phyloP scores from a whole-genome alignment of 1,284 basidiomycete species.

The Trametes versicolor region DNA sequence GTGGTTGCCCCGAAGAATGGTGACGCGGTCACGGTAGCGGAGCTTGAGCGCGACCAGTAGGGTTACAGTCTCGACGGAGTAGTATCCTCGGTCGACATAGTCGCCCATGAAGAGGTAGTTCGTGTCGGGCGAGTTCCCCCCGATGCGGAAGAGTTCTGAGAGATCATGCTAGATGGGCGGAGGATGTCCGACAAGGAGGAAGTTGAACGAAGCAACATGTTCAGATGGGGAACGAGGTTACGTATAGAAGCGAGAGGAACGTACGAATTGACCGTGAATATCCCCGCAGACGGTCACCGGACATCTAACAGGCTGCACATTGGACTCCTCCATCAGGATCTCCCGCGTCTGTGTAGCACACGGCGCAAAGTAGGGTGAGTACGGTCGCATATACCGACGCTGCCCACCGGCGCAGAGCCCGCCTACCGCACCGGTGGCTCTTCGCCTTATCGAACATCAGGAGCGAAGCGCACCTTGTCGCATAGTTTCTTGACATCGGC shows the following conservation, averaged over 20 bases:
- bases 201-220: constrained; percentile 17
- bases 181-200: constrained; percentile 8
- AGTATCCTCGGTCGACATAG: constrained; percentile 99
- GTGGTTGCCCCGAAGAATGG: constrained; percentile 98
- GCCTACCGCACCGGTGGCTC: constrained; percentile 36
- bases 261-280: constrained; percentile 99
- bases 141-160: constrained; percentile 98
- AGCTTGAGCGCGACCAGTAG: constrained; percentile 98
- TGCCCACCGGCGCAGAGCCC: constrained; percentile 25
- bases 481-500: constrained; percentile 97
- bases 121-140: constrained; percentile 99
- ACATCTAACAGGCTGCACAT: constrained; percentile 97
- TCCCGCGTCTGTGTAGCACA: constrained; percentile 81
- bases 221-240: constrained; percentile 28
- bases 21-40: constrained; percentile 98
- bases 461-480: constrained; percentile 85
- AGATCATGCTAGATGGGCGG: constrained; percentile 85
- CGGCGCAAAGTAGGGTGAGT: constrained; percentile 35
- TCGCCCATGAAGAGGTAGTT: constrained; percentile 99
- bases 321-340: constrained; percentile 97
- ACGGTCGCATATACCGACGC: constrained; percentile 21
- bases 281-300: constrained; percentile 98
- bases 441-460: constrained; percentile 44
- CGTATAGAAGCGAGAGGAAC: constrained; percentile 51
- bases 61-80: constrained; percentile 99